These are phyloP conservation scores for Globisporangium recalcitrans DNA, from an alignment of 352 stramenopile genomes.

Conservation along the genomic window DNA sequence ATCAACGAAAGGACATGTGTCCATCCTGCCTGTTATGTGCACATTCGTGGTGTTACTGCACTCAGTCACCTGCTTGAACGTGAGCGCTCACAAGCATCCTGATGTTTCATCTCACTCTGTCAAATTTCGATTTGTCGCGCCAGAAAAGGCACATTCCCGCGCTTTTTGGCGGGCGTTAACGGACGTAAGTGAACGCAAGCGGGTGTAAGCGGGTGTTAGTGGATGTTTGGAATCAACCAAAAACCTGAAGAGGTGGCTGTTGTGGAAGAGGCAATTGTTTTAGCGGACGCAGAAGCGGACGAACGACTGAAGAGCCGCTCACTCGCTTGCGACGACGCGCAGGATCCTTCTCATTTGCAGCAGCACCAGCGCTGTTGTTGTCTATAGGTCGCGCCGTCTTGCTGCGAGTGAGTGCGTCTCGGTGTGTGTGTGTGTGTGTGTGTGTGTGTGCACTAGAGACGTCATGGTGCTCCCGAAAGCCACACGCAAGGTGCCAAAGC, in stretches of 20 bases:
- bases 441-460: background rate
- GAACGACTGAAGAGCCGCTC: conserved; percentile 3
- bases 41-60: background rate
- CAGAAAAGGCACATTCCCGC: conserved; percentile 7
- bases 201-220: background rate
- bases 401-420: background rate
- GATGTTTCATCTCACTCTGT: background rate
- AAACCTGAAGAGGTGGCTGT: background rate
- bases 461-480: conserved; percentile 16
- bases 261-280: background rate
- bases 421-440: background rate
- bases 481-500: conserved; percentile 6
- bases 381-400: background rate
- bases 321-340: background rate
- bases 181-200: background rate
- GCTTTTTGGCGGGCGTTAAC: conserved; percentile 10
- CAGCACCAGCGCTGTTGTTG: background rate
- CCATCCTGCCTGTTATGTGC: background rate
- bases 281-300: conserved; percentile 1
- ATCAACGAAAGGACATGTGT: background rate
- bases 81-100: background rate
- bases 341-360: background rate
- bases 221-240: background rate
- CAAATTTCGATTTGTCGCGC: conserved; percentile 5
- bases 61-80: background rate